Evolutionary conservation across 306 rosid genomes (phyloP).

Genomic region (Rosa chinensis): DNA sequence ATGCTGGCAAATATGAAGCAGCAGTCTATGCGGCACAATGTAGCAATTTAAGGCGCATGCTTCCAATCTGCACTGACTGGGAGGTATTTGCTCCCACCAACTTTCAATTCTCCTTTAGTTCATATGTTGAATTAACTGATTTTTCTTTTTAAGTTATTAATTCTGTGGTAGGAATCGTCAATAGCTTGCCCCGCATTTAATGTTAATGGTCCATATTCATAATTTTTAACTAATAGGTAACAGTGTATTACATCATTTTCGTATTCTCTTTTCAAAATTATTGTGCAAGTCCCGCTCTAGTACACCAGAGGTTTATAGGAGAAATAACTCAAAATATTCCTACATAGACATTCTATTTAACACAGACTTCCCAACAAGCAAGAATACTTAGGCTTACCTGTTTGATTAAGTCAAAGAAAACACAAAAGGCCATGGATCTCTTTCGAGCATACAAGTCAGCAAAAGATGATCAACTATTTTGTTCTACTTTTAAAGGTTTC

Average conservation of each 20-base stretch:
- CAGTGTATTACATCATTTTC: neutral
- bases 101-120: constrained; percentile 13
- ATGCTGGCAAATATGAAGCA: constrained; percentile 90
- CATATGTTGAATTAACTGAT: neutral
- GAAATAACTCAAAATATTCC: neutral
- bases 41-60: constrained; percentile 83
- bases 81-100: constrained; percentile 57
- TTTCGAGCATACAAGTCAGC: neutral
- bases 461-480: neutral
- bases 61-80: constrained; percentile 94
- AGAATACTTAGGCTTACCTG: neutral
- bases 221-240: neutral
- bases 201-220: neutral
- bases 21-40: constrained; percentile 90
- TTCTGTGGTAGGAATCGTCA: constrained; percentile 6
- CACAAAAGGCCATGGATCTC: neutral
- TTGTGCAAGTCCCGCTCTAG: neutral
- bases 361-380: neutral
- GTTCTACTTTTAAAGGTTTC: neutral
- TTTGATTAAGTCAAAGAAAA: constrained; percentile 8
- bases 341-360: neutral
- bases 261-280: neutral
- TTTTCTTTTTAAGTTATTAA: neutral
- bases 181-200: constrained; percentile 8
- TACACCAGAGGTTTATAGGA: neutral